Base-by-base conservation (phyloP, 2,329 filamentous ascomycete genomes). In the Hymenotorrendiella dingleyae region DNA sequence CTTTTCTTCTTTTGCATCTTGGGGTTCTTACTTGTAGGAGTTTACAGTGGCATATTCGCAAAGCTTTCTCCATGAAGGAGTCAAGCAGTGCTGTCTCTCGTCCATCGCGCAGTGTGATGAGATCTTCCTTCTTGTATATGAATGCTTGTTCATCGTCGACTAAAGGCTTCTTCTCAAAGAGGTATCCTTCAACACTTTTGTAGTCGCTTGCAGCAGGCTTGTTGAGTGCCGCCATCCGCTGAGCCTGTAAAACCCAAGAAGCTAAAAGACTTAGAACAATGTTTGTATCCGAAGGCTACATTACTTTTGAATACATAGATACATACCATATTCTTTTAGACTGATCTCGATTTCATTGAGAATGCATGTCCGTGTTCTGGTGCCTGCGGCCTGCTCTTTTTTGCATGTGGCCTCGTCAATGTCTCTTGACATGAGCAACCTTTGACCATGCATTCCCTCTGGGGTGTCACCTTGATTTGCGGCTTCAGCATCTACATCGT, bases 51-150 rank as follows among this genome's bases (percentile, higher is more conserved):
- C 30, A 42, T 14, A 38, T 11, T 38, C 35, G 24, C 9, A 45
- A 27, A 21, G 42, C 27, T 14, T 36, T 54, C 38, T 68, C 65
- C 4, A 67, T 54, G 0, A 42, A 30, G 2, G 49, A 49, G 40
- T 69, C 67, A 0, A 70, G 55, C 61, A 62, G 66, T 3, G 66
- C 64, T 43, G 61, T 57, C 24, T 68, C 65, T 40, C 66, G 48
- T 0, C 65, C 64, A 2, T 60, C 52, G 4, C 64, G 49, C 0
- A 69, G 48, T 0, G 64, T 64, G 8, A 70, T 55, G 0, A 69
- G 41, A 42, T 70, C 67, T 37, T 67, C 65, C 47, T 64, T 64
- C 2, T 58, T 48, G 7, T 58, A 48, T 10, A 67, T 60, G 45
- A 62, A 69, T 0, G 30, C 36, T 20, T 50, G 44, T 12, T 66